Conservation (phyloP, 495 filamentous ascomycete species). For the Aspergillus diversus region DNA sequence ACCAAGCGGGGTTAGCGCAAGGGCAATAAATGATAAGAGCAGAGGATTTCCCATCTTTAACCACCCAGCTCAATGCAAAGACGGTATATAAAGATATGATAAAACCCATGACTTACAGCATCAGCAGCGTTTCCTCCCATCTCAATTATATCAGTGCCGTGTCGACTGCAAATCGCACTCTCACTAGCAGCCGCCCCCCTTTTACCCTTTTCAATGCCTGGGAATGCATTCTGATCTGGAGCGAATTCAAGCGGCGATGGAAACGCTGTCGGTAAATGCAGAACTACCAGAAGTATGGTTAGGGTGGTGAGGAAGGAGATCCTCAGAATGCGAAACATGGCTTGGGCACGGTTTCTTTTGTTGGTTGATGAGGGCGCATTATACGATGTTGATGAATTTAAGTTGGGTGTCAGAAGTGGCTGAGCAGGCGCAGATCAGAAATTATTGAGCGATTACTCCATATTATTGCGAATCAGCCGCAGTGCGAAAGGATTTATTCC, state of each 20-base stretch:
- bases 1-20: neutral
- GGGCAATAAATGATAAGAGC: conserved; percentile 3
- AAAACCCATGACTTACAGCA: conserved; percentile 48
- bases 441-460: neutral
- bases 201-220: conserved; percentile 38
- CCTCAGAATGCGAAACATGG: conserved; percentile 25
- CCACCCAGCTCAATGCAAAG: too few relatives aligned
- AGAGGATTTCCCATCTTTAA: too few relatives aligned
- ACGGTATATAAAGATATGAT: neutral
- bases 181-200: conserved; percentile 81
- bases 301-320: conserved; percentile 26
- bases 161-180: conserved; percentile 71
- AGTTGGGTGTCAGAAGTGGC: conserved; percentile 4
- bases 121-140: conserved; percentile 76
- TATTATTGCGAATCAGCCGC: too few relatives aligned
- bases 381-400: neutral
- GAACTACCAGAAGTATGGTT: conserved; percentile 28
- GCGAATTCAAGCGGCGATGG: conserved; percentile 30
- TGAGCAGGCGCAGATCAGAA: conserved; percentile 16
- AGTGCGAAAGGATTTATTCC: conserved; percentile 10
- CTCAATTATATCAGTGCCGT: conserved; percentile 73
- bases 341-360: neutral
- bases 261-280: conserved; percentile 29
- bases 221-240: neutral
- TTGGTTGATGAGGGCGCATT: conserved; percentile 2